Evolutionary conservation across 768 basidiomycete genomes (phyloP), one percentile per base, ranked within the genome.

Genomic region (Lactarius indigo): DNA sequence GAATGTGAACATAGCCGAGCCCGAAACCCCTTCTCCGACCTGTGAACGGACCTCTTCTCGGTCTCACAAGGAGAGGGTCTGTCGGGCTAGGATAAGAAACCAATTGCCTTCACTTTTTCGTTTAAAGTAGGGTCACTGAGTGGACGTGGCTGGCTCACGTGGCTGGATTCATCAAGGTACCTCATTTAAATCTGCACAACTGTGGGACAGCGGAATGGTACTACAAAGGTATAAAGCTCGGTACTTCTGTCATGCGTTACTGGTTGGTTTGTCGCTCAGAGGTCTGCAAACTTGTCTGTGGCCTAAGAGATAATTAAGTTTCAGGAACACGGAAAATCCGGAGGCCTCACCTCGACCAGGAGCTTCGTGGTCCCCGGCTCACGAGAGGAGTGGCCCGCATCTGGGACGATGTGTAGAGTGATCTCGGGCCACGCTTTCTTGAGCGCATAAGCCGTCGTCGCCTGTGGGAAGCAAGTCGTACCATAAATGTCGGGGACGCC

Each of bases 341-440:
- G 17, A n/a, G 8, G 35, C 62, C 81, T 35, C 61, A 87, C 92
- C 81, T 92, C 83, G 18, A 92, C 84, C 47, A 96, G 80, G 62
- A 89, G 76, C 75, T 86, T 86, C 31, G 85, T 79, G 12, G 79
- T 96, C 3, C 88, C 89, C 1, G 79, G 73, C 77, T 96, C 95
- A 54, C 87, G 84, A 15, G 91, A 83, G 35, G 90, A 92, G 75
- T 97, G 95, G 0, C 94, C 94, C 3, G 94, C 94, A 75, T 92
- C 90, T 18, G 90, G 87, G 15, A 94, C 88, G 59, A 94, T 84
- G 66, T 86, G 80, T 6, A 96, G 76, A 12, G 86, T 84, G n/a
- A 86, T 77, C 73, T 94, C 90, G 1, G 92, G 92, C 85, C 90
- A 94, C 10, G 79, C 88, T 77, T 89, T 90, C 81, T 94, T 93